phyloP scores from a whole-genome alignment of 768 basidiomycete genomes.

The Termitomyces sp. region DNA sequence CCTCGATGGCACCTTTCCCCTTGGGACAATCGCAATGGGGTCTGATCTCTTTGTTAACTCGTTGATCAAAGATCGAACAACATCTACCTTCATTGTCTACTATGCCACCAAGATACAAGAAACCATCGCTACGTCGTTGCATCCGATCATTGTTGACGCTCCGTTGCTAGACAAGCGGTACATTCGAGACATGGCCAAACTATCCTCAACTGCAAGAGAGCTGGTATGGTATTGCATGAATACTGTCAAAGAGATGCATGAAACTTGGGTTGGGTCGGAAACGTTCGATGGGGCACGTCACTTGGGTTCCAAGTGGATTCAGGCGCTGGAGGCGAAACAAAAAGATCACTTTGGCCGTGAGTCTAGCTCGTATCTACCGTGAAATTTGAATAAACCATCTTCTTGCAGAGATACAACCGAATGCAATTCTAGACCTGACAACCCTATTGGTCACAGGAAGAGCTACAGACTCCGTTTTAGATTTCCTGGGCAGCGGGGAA shows the following conservation, averaged over 20 bases:
- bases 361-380: conserved; percentile 17
- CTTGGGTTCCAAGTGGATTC: conserved; percentile 69
- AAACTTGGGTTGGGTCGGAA: conserved; percentile 69
- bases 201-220: conserved; percentile 66
- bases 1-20: conserved; percentile 71
- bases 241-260: conserved; percentile 67
- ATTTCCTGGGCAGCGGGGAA: conserved; percentile 74
- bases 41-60: conserved; percentile 24
- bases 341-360: conserved; percentile 62
- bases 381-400: conserved; percentile 1
- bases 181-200: conserved; percentile 63
- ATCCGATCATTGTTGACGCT: conserved; percentile 44
- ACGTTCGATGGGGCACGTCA: conserved; percentile 62
- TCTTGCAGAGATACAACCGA: conserved; percentile 49
- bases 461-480: conserved; percentile 62
- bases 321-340: conserved; percentile 58
- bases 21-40: conserved; percentile 49
- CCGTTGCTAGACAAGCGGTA: conserved; percentile 53
- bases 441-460: conserved; percentile 65
- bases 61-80: conserved; percentile 41
- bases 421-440: conserved; percentile 68
- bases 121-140: conserved; percentile 25
- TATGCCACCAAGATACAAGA: conserved; percentile 22
- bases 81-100: conserved; percentile 47
- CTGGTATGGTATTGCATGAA: conserved; percentile 68